phyloP scores from a whole-genome alignment of 78 protist species.

The Dictyostelium citrinum region DNA sequence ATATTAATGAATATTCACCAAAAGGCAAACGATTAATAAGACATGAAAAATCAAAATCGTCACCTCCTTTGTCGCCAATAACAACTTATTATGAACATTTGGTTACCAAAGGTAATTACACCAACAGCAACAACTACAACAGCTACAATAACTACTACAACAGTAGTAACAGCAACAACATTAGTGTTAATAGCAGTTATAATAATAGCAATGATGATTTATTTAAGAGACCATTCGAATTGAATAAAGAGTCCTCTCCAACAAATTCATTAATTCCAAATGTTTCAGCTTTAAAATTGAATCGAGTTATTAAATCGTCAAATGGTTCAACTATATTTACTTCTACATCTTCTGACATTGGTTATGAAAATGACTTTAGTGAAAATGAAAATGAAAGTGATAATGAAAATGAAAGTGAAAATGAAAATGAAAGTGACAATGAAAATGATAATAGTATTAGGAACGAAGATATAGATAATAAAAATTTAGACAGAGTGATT shows the following conservation, averaged over 20 bases:
- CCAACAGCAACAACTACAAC: background rate
- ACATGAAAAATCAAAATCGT: constrained; percentile 20
- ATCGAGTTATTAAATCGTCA: background rate
- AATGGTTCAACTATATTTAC: background rate
- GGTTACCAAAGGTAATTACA: background rate
- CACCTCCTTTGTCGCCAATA: constrained; percentile 31
- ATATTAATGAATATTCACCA: background rate
- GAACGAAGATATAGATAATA: too few relatives aligned
- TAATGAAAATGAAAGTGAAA: background rate
- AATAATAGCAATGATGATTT: background rate
- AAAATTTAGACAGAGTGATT: too few relatives aligned
- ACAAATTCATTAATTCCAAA: constrained; percentile 15
- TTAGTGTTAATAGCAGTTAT: background rate
- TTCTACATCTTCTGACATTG: background rate
- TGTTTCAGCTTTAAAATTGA: background rate
- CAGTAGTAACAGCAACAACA: background rate
- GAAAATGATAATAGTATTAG: too few relatives aligned
- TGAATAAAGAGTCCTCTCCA: background rate
- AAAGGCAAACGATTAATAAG: background rate
- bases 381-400: too few relatives aligned
- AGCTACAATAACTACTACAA: background rate
- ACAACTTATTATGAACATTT: background rate
- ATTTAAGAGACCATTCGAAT: background rate
- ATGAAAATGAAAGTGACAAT: too few relatives aligned
- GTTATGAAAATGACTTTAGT: background rate